Base-by-base conservation (phyloP, 768 basidiomycete species). In the Clathrus columnatus region DNA sequence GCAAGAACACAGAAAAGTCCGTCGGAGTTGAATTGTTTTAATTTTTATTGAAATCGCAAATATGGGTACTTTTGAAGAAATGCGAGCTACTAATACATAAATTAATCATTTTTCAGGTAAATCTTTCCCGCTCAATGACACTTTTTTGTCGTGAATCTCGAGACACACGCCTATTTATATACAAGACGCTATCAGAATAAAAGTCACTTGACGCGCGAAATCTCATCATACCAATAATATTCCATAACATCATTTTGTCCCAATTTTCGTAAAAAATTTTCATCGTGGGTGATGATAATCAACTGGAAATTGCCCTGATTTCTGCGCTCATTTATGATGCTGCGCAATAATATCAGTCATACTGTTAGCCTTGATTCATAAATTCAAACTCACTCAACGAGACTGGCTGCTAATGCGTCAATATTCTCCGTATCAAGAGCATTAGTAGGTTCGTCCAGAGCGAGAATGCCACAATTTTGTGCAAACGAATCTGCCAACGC, bases 401-500 rank as follows among this genome's bases (percentile, higher is more conserved):
- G 78, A 61, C 93, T 91, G 21, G 80, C 80, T 4, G 96, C 95
- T 17, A 98, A 76, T 8, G 94, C 93, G 63, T 93, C 88, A 54
- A 98, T 95, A 65, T 97, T 97, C 69, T 97, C 95, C 7, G 84
- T 81, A 64, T 99, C 96, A 48, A 99, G 74, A 26, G 96, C 96
- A 59, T 97, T 98, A 20, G 96, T 98, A 11, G 96, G 96, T 72
- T 99, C 96, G 64, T 99, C 96, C 57, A 99, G 73, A 0, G 96
- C 96, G 23, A 99, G 79, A 60, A 99, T 96, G 18, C 96, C 96
- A 68, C 96, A 98, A 62, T 95, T 96, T 67, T 93, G 90, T 2
- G 92, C 92, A 64, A 99, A 98, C 2, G 92, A 95, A 66, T 99
- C 96, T 5, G 95, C 95, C 24, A 99, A 77, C 3, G 96, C 96